These are phyloP conservation scores for Eucalyptus erythrocorys DNA, from an alignment of 345 rosid genomes.

Conservation along the genomic window DNA sequence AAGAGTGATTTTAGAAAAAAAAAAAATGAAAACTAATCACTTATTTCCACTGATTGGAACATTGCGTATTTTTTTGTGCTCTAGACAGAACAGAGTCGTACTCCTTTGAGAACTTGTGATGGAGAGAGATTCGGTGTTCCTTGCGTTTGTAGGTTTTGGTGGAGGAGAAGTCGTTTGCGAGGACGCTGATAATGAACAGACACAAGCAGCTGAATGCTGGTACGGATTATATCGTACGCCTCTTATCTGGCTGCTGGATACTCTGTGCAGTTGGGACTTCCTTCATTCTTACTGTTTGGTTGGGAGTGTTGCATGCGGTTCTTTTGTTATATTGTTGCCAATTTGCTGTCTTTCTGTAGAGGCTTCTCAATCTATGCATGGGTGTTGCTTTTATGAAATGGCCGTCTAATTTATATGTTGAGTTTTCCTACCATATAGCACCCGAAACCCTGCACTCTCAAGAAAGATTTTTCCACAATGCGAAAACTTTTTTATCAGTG, in stretches of 20 bases:
- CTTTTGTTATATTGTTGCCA: background rate
- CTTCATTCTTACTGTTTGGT: background rate
- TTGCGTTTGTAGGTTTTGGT: background rate
- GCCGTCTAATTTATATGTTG: background rate
- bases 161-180: background rate
- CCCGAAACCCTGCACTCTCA: background rate
- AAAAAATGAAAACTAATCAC: no score
- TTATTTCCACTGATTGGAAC: background rate
- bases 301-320: background rate
- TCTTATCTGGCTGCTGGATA: background rate
- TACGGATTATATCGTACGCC: background rate
- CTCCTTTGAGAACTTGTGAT: background rate
- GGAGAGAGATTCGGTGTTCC: background rate
- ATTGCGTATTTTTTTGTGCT: background rate
- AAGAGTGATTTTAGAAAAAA: no score
- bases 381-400: background rate
- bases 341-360: background rate
- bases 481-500: background rate
- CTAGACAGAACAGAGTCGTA: background rate
- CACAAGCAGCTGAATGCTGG: background rate
- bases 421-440: background rate
- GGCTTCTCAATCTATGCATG: background rate
- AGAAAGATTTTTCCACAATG: background rate
- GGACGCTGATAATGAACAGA: background rate
- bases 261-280: background rate